Conservation (phyloP, 2,329 filamentous ascomycete genomes). For the Xylariomycetidae sp. region DNA sequence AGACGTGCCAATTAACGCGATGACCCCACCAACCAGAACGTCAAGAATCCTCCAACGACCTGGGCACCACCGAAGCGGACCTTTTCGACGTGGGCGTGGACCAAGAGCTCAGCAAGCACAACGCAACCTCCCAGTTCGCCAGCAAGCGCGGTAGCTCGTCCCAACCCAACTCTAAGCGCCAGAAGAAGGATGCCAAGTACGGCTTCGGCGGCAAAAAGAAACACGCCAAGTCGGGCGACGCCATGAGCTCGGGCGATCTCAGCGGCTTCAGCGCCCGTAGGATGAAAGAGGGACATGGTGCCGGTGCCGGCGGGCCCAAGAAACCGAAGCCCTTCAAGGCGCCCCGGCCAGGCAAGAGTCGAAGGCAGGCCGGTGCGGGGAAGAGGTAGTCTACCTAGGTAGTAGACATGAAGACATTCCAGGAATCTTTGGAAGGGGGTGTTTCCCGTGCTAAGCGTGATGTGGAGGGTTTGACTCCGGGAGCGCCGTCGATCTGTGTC, state of each 20-base stretch:
- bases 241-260: conserved; percentile 74
- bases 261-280: conserved; percentile 74
- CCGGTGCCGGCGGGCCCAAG: conserved; percentile 27
- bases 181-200: conserved; percentile 92
- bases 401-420: too few species aligned
- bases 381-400: conserved; percentile 31
- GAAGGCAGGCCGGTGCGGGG: conserved; percentile 41
- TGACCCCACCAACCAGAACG: too few species aligned
- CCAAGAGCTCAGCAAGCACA: conserved; percentile 51
- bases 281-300: conserved; percentile 63
- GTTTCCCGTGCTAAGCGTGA: too few species aligned
- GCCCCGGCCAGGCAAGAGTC: conserved; percentile 45
- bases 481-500: too few species aligned
- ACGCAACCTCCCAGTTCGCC: conserved; percentile 35
- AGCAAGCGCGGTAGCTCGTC: conserved; percentile 36
- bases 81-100: conserved; percentile 90
- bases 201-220: conserved; percentile 96
- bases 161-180: conserved; percentile 63
- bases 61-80: conserved; percentile 72
- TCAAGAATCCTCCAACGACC: conserved; percentile 59
- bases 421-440: too few species aligned
- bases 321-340: conserved; percentile 35
- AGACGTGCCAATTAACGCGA: too few species aligned
- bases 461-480: too few species aligned
- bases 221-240: conserved; percentile 85